Conservation (phyloP, 768 basidiomycete genomes). For the Macrocybe gigantea region DNA sequence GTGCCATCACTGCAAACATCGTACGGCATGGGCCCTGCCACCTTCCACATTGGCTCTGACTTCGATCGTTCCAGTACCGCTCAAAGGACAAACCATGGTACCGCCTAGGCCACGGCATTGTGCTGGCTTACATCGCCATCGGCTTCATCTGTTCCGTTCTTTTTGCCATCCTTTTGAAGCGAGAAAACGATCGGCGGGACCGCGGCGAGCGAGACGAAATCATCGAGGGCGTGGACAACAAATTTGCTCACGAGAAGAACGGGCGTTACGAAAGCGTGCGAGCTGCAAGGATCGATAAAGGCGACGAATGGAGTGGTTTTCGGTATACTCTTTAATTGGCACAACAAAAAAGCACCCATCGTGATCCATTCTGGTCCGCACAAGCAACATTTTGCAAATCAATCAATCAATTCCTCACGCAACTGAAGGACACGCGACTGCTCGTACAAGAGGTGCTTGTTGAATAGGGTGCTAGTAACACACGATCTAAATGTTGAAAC, state of each 20-base stretch:
- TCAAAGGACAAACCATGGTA: slow-evolving; percentile 62
- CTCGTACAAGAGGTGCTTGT: too few relatives aligned
- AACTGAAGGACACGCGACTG: too few relatives aligned
- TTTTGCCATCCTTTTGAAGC: slow-evolving; percentile 40
- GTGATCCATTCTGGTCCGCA: background rate
- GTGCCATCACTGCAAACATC: slow-evolving; percentile 61
- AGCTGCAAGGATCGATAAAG: slow-evolving; percentile 55
- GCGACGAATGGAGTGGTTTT: slow-evolving; percentile 76
- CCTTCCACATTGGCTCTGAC: background rate
- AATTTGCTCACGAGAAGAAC: slow-evolving; percentile 40
- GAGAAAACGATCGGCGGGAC: slow-evolving; percentile 59
- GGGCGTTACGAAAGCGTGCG: slow-evolving; percentile 48
- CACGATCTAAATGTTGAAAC: too few relatives aligned
- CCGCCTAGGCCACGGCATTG: slow-evolving; percentile 60
- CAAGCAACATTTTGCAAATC: background rate
- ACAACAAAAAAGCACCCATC: background rate
- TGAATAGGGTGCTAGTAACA: too few relatives aligned
- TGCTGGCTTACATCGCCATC: slow-evolving; percentile 64
- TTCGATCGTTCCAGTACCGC: slow-evolving; percentile 46
- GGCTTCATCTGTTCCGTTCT: slow-evolving; percentile 50
- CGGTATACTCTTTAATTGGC: slow-evolving; percentile 46
- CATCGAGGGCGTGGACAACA: slow-evolving; percentile 43
- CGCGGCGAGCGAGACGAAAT: slow-evolving; percentile 66
- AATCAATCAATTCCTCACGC: slow-evolving; percentile 2
- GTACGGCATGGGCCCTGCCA: slow-evolving; percentile 27